A percentile compares a stretch with the other conserved stretches of the same genome.
These are phyloP conservation scores for Xylariaceae sp. DNA, from an alignment of 2,329 filamentous ascomycete genomes.

Conservation along the genomic window DNA sequence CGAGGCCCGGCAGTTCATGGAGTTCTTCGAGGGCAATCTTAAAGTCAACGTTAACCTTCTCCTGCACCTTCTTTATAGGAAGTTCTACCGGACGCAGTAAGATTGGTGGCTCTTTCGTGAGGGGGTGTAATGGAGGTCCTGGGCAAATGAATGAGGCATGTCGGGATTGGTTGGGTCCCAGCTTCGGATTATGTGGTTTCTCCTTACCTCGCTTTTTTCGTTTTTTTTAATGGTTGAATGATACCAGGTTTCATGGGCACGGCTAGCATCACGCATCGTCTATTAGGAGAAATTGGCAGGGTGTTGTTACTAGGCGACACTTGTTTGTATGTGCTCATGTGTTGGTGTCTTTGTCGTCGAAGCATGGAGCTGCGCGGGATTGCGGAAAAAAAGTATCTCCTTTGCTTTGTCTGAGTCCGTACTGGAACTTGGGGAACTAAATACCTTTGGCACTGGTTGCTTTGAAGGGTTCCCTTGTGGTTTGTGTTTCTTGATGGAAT, in stretches of 20 bases:
- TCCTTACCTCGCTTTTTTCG: not conserved
- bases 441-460: too few relatives aligned
- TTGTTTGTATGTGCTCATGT: constrained; percentile 13
- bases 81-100: constrained; percentile 81
- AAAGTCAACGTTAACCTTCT: constrained; percentile 94
- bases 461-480: too few relatives aligned
- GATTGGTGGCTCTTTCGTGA: not conserved
- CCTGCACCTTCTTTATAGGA: constrained; percentile 96
- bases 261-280: constrained; percentile 20
- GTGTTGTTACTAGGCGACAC: constrained; percentile 20
- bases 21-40: constrained; percentile 79
- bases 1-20: constrained; percentile 94
- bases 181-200: not conserved
- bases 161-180: not conserved
- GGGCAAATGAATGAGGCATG: constrained; percentile 12
- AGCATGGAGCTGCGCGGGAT: constrained; percentile 6
- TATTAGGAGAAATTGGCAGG: constrained; percentile 15
- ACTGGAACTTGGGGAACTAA: too few relatives aligned
- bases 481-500: too few relatives aligned
- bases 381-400: not conserved
- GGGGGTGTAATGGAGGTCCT: not conserved
- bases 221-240: constrained; percentile 15
- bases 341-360: constrained; percentile 1
- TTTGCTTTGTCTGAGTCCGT: too few relatives aligned
- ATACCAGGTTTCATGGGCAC: constrained; percentile 18